Evolutionary conservation across 2,329 filamentous ascomycete genomes (phyloP), one percentile per base, ranked within the genome.

Genomic region (Sclerotiophoma versabilis): DNA sequence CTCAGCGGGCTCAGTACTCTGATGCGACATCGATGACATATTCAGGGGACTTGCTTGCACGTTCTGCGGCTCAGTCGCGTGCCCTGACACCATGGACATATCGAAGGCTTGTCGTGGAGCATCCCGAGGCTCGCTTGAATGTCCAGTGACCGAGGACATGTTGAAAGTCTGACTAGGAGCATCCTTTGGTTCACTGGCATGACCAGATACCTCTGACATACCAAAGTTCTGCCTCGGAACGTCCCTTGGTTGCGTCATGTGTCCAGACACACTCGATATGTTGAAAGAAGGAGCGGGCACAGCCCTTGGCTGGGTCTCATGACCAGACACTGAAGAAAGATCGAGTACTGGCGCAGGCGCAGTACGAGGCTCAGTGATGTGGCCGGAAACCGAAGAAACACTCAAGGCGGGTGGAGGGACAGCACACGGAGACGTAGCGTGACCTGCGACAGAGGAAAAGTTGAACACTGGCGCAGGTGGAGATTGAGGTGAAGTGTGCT

Each of bases 1-100:
- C 26, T 73, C 66, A 15, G 36, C 55, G 3, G 68, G 70, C 42
- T 69, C 66, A 3, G 70, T 71, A 20, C 60, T 57, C 42, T 72
- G 65, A 10, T 68, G 68, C 23, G 60, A 49, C 46, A 73, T 67
- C 2, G 62, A 58, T 12, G 71, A 74, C 6, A 59, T 49, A 27
- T 57, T 33, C 10, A 62, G 47, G 2, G 57, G 50, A 9, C 53
- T 29, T 27, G 43, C 37, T 26, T 45, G 45, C 37, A 41, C 45
- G 27, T 49, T 43, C 33, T 65, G 70, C 5, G 68, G 70, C 33
- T 61, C 62, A n/a, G 68, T 71, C 19, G 59, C 49, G 47, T 73
- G 66, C 8, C 58, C 45, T 26, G 62, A 62, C 12, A 58, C 38
- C 5, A 39, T 46, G 4, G 62, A 59, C 14, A 64, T 29, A 9